phyloP scores from a whole-genome alignment of 2,329 filamentous ascomycete species.

The Sarocladium brachiariae region DNA sequence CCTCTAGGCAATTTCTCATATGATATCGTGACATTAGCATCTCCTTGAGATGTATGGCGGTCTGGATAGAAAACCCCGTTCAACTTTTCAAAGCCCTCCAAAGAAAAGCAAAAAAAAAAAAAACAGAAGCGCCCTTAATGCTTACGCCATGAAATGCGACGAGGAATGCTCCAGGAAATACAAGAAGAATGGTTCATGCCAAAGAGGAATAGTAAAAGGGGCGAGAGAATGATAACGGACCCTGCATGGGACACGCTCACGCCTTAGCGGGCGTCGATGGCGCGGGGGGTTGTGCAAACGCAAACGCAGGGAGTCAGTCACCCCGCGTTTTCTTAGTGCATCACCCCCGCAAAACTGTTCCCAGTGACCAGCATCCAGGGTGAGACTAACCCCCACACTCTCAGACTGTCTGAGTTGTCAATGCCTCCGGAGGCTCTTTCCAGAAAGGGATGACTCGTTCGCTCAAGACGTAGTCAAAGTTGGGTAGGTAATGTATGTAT shows the following conservation, averaged over 20 bases:
- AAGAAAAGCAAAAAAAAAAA: not conserved
- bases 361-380: not conserved
- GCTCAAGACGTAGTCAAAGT: not conserved
- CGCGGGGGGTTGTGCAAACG: not conserved
- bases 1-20: not conserved
- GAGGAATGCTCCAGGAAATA: slow-evolving; percentile 1
- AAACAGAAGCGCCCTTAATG: not conserved
- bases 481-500: not conserved
- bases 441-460: slow-evolving; percentile 5
- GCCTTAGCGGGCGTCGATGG: not conserved
- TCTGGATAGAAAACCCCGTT: not conserved
- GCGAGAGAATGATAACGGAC: not conserved
- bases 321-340: slow-evolving; percentile 3
- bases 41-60: too few species aligned
- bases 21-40: slow-evolving; percentile 6
- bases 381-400: not conserved
- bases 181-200: not conserved
- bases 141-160: not conserved
- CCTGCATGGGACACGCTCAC: too few species aligned
- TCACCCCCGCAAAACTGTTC: not conserved
- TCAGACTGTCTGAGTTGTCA: not conserved
- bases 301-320: not conserved
- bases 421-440: slow-evolving; percentile 3
- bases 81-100: not conserved
- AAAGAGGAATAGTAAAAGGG: not conserved